phyloP scores from a whole-genome alignment of 1,139 yeast genomes.

The Candida neerlandica region DNA sequence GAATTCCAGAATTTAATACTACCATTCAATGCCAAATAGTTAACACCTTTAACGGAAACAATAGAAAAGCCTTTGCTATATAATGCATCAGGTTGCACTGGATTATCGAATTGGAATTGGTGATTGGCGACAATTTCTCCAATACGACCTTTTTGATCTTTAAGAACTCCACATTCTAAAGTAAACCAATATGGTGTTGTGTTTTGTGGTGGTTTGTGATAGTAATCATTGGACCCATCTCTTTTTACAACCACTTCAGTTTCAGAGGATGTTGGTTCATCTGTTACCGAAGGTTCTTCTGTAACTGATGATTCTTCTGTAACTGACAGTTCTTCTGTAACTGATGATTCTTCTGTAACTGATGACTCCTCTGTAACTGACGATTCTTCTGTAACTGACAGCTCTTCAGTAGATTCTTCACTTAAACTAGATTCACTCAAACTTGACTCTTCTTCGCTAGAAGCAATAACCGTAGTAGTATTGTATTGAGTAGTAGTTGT shows the following conservation, averaged over 20 bases:
- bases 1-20: conserved; percentile 13
- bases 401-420: not conserved
- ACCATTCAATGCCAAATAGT: conserved; percentile 14
- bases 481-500: not conserved
- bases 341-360: not conserved
- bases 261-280: not conserved
- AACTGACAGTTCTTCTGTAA: too few species aligned
- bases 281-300: not conserved
- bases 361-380: not conserved
- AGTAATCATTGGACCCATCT: not conserved
- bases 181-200: conserved; percentile 28
- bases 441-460: not conserved
- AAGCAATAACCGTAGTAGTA: not conserved
- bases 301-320: too few species aligned
- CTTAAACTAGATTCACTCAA: not conserved
- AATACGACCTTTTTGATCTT: conserved; percentile 36
- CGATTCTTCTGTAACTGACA: not conserved
- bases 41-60: conserved; percentile 23
- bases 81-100: conserved; percentile 39
- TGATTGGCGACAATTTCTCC: conserved; percentile 50
- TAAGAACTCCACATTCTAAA: conserved; percentile 49
- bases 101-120: conserved; percentile 51
- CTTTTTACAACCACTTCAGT: not conserved
- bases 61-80: conserved; percentile 20
- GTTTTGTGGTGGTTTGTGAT: not conserved